These are phyloP conservation scores for Mycena filopes DNA, from an alignment of 768 basidiomycete genomes.

Conservation along the genomic window DNA sequence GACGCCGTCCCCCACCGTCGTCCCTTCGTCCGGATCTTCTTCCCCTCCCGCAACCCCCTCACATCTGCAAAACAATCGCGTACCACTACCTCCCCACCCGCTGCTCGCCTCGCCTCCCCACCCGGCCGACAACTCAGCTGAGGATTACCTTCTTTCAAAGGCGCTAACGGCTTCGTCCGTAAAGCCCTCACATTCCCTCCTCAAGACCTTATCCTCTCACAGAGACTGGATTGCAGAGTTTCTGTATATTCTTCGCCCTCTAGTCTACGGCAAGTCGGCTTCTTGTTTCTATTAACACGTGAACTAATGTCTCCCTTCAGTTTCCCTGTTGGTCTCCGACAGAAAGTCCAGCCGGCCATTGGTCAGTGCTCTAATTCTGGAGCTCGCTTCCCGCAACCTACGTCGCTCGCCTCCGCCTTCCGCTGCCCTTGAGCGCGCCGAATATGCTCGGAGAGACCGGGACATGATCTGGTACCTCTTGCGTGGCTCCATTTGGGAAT, in stretches of 20 bases:
- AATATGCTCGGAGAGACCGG: constrained; percentile 85
- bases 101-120: constrained; percentile 62
- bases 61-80: constrained; percentile 83
- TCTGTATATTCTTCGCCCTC: constrained; percentile 77
- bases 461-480: constrained; percentile 88
- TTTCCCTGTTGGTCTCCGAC: constrained; percentile 55
- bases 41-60: constrained; percentile 76
- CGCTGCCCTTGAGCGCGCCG: constrained; percentile 72
- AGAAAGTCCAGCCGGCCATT: constrained; percentile 70
- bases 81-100: constrained; percentile 71
- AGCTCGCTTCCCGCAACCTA: constrained; percentile 79
- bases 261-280: constrained; percentile 73
- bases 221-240: constrained; percentile 82
- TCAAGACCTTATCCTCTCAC: constrained; percentile 68
- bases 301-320: constrained; percentile 40
- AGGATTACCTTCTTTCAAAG: constrained; percentile 87
- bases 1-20: constrained; percentile 68
- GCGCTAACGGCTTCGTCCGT: constrained; percentile 79
- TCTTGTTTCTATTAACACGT: constrained; percentile 14
- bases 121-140: constrained; percentile 67
- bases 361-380: constrained; percentile 70
- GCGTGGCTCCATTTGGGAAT: constrained; percentile 87
- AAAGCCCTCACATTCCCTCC: constrained; percentile 73
- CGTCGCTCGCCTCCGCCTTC: constrained; percentile 74
- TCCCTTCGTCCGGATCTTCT: constrained; percentile 63